Evolutionary conservation across 1,284 basidiomycete species (phyloP).

Genomic region (Marasmius fiardii): DNA sequence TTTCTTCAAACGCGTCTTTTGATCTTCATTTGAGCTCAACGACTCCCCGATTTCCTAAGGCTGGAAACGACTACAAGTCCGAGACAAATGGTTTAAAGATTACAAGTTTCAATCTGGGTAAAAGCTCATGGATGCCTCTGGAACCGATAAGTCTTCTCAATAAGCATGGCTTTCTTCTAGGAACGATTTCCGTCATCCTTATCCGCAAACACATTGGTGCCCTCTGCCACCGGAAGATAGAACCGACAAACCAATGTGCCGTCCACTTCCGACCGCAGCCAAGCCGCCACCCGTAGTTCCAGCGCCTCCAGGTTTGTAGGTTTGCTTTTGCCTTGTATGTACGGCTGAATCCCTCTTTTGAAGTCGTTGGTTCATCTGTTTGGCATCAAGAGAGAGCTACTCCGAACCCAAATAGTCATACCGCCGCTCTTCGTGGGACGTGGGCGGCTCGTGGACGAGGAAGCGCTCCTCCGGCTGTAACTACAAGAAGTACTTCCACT

Average conservation of each 20-base stretch:
- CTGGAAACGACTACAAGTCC: slow-evolving; percentile 58
- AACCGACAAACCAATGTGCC: slow-evolving; percentile 53
- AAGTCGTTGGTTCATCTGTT: slow-evolving; percentile 37
- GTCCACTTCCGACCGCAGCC: slow-evolving; percentile 45
- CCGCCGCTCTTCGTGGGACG: background rate
- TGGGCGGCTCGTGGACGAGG: background rate
- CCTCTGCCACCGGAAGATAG: slow-evolving; percentile 48
- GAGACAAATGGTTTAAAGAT: slow-evolving; percentile 50
- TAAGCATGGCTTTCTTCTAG: background rate
- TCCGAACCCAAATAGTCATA: background rate
- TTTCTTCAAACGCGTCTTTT: background rate
- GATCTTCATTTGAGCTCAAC: slow-evolving; percentile 7
- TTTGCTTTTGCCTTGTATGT: background rate
- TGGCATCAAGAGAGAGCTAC: slow-evolving; percentile 24
- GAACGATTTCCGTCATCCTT: slow-evolving; percentile 43
- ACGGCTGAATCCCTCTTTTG: background rate
- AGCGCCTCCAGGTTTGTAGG: slow-evolving; percentile 27
- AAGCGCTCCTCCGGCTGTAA: background rate
- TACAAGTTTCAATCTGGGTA: slow-evolving; percentile 42
- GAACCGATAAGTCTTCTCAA: background rate
- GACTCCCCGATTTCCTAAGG: slow-evolving; percentile 35
- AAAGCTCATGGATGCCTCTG: slow-evolving; percentile 6
- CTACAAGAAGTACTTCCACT: background rate
- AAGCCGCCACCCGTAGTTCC: slow-evolving; percentile 25
- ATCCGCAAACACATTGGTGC: slow-evolving; percentile 55